These are phyloP conservation scores for Rhododendron williamsianum DNA, from an alignment of 148 eudicot genomes.

Conservation along the genomic window DNA sequence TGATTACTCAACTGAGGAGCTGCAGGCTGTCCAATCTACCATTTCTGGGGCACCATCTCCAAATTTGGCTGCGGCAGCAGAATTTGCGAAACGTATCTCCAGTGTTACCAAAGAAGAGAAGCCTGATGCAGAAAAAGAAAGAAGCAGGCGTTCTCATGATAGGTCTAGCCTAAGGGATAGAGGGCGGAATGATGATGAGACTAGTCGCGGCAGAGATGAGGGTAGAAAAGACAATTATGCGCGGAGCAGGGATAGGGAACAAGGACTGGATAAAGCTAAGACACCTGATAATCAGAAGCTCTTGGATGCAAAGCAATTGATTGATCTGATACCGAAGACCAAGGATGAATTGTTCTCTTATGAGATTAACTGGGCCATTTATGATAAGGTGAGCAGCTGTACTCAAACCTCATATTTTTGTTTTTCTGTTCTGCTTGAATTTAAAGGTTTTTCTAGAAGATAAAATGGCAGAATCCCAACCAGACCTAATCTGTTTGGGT, in stretches of 20 bases:
- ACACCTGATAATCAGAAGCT: constrained; percentile 39
- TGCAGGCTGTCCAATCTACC: constrained; percentile 49
- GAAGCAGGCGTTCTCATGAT: constrained; percentile 70
- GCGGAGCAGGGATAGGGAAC: constrained; percentile 28
- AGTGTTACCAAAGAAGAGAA: constrained; percentile 55
- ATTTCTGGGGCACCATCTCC: constrained; percentile 42
- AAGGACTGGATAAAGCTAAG: constrained; percentile 20
- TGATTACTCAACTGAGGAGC: constrained; percentile 90
- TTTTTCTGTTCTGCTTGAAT: constrained; percentile 3
- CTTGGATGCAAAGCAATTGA: constrained; percentile 92
- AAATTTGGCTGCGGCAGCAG: constrained; percentile 49
- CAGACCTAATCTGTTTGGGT: not conserved
- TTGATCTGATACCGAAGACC: constrained; percentile 93
- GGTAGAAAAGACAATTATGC: constrained; percentile 23
- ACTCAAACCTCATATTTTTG: not conserved
- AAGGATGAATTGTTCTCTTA: constrained; percentile 92
- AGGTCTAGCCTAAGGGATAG: constrained; percentile 63
- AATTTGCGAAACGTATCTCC: constrained; percentile 61
- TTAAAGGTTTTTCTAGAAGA: not conserved
- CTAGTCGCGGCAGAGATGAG: constrained; percentile 32
- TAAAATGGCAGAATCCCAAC: not conserved
- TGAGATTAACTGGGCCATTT: constrained; percentile 76
- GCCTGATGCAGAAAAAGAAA: constrained; percentile 59
- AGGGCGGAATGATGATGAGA: constrained; percentile 45
- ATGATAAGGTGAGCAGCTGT: constrained; percentile 64